Evolutionary conservation across 1,284 basidiomycete genomes (phyloP).

Genomic region (Ceratobasidium sp.): DNA sequence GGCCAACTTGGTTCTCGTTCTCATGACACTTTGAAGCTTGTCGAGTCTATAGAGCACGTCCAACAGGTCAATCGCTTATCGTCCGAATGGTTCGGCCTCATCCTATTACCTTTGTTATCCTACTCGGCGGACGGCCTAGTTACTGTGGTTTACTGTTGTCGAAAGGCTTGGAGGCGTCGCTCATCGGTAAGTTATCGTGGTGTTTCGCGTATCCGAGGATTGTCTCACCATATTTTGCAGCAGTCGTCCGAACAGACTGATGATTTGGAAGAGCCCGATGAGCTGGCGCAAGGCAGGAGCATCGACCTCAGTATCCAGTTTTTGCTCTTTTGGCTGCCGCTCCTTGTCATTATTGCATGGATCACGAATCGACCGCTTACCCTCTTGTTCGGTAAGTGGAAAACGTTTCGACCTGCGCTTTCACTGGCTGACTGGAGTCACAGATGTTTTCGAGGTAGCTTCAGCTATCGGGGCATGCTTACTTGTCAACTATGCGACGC

Average conservation of each 20-base stretch:
- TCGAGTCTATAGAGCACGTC: slow-evolving; percentile 35
- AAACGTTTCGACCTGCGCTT: background rate
- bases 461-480: slow-evolving; percentile 42
- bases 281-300: slow-evolving; percentile 32
- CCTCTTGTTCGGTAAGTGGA: slow-evolving; percentile 43
- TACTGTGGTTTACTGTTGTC: slow-evolving; percentile 34
- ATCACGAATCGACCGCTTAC: slow-evolving; percentile 29
- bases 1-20: no score
- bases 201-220: background rate
- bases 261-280: slow-evolving; percentile 34
- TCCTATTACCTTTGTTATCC: slow-evolving; percentile 38
- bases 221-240: background rate
- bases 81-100: slow-evolving; percentile 43
- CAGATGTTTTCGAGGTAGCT: slow-evolving; percentile 45
- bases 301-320: slow-evolving; percentile 46
- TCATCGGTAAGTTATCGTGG: slow-evolving; percentile 4
- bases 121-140: slow-evolving; percentile 43
- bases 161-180: slow-evolving; percentile 23
- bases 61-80: slow-evolving; percentile 12
- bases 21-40: slow-evolving; percentile 35
- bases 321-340: slow-evolving; percentile 43
- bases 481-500: slow-evolving; percentile 46
- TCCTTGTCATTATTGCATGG: slow-evolving; percentile 39
- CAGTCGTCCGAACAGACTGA: background rate
- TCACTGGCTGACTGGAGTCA: background rate